Evolutionary conservation across 768 basidiomycete genomes (phyloP).

Genomic region (Leccinellum albellum): DNA sequence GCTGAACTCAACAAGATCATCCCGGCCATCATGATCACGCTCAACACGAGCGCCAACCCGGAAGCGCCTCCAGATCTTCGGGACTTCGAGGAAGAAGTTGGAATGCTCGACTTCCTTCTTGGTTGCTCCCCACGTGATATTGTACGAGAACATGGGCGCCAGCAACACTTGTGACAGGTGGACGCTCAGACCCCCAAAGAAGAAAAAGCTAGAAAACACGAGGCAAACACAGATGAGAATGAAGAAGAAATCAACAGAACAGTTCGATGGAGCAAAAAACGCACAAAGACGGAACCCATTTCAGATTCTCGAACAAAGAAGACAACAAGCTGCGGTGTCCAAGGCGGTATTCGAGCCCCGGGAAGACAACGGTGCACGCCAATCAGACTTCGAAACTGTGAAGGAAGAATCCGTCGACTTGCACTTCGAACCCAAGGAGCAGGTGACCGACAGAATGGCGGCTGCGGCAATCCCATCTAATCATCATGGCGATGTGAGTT

Average conservation of each 20-base stretch:
- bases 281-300: slow-evolving; percentile 38
- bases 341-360: slow-evolving; percentile 70
- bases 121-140: slow-evolving; percentile 57
- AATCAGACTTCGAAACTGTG: slow-evolving; percentile 80
- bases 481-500: neutral
- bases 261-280: slow-evolving; percentile 1
- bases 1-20: slow-evolving; percentile 55
- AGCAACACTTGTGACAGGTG: slow-evolving; percentile 51
- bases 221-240: neutral
- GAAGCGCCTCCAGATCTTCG: slow-evolving; percentile 78
- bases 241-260: neutral
- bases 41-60: slow-evolving; percentile 58
- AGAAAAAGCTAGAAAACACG: slow-evolving; percentile 37
- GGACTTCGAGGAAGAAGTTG: slow-evolving; percentile 91
- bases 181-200: slow-evolving; percentile 54
- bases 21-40: slow-evolving; percentile 41
- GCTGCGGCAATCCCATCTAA: slow-evolving; percentile 60
- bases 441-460: slow-evolving; percentile 60
- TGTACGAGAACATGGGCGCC: slow-evolving; percentile 56
- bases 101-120: slow-evolving; percentile 83
- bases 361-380: slow-evolving; percentile 72
- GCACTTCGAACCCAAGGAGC: slow-evolving; percentile 67
- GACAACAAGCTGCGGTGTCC: slow-evolving; percentile 36
- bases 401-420: slow-evolving; percentile 71
- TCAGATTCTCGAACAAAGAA: slow-evolving; percentile 26